Evolutionary conservation across 164 flowering plant species (phyloP).

Genomic region (Akebia trifoliata): DNA sequence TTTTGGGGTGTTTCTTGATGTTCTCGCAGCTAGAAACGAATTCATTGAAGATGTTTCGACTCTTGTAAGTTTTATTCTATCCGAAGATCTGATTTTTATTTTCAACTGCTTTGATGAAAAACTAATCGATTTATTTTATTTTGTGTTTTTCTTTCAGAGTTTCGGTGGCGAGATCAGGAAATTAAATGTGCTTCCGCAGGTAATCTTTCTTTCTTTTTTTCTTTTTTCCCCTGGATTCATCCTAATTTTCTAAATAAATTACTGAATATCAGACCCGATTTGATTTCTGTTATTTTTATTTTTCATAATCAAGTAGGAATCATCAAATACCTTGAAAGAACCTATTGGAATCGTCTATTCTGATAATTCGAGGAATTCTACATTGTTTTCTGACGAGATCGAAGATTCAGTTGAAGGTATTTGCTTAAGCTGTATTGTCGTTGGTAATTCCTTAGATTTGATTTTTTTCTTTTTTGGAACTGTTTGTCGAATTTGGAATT

Average conservation of each 20-base stretch:
- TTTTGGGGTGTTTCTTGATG: not conserved
- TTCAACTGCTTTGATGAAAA: constrained; percentile 33
- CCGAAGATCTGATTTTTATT: not conserved
- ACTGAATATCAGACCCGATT: constrained; percentile 35
- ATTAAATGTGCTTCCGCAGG: constrained; percentile 74
- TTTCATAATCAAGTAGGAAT: constrained; percentile 41
- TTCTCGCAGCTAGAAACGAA: constrained; percentile 49
- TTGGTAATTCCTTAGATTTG: not conserved
- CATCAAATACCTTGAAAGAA: constrained; percentile 38
- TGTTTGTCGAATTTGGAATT: not conserved
- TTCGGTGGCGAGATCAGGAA: constrained; percentile 27
- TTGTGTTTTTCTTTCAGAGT: constrained; percentile 9
- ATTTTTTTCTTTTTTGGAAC: not conserved
- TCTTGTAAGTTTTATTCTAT: constrained; percentile 37
- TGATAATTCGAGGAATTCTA: constrained; percentile 18
- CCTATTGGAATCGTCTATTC: constrained; percentile 49
- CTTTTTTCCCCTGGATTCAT: not conserved
- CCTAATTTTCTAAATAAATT: not conserved
- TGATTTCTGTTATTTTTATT: constrained; percentile 14
- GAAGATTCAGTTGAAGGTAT: constrained; percentile 31
- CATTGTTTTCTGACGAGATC: constrained; percentile 5
- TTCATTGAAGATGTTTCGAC: constrained; percentile 58
- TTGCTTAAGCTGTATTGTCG: not conserved
- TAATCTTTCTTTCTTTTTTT: constrained; percentile 14
- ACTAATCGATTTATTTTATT: constrained; percentile 9